A percentile compares a stretch with the other conserved stretches of the same genome.
These are phyloP conservation scores for Phlebopus sp. DNA, from an alignment of 1,284 basidiomycete species.

Conservation along the genomic window DNA sequence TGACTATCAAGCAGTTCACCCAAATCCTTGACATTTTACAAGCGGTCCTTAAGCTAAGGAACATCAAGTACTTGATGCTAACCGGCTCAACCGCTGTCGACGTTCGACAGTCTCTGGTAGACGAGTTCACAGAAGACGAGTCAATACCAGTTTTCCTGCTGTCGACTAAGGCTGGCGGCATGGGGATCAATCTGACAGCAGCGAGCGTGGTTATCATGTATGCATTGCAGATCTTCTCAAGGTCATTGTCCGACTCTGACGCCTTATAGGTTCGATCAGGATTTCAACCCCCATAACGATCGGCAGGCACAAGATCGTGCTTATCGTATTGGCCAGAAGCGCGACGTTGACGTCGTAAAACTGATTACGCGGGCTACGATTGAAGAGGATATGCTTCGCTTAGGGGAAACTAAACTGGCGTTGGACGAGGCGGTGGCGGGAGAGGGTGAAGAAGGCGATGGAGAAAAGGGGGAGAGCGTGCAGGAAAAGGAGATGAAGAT, in stretches of 20 bases:
- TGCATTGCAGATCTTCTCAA: constrained; percentile 19
- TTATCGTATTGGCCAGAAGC: constrained; percentile 96
- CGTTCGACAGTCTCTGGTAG: constrained; percentile 89
- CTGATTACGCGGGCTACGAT: constrained; percentile 92
- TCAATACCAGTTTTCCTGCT: constrained; percentile 92
- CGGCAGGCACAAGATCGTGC: constrained; percentile 96
- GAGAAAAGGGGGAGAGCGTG: constrained; percentile 54
- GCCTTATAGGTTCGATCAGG: constrained; percentile 83
- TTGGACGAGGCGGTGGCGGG: constrained; percentile 92
- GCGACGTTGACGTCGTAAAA: constrained; percentile 89
- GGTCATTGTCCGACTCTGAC: constrained; percentile 1
- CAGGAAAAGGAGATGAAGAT: constrained; percentile 80
- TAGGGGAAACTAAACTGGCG: constrained; percentile 87
- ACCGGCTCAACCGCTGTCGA: constrained; percentile 96
- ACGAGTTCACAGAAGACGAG: constrained; percentile 94
- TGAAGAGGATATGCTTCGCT: constrained; percentile 92
- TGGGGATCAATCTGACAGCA: constrained; percentile 90
- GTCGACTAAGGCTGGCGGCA: constrained; percentile 93
- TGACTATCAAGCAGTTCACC: constrained; percentile 64
- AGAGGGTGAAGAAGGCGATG: constrained; percentile 54
- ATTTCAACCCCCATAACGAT: constrained; percentile 93
- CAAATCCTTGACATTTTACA: constrained; percentile 94
- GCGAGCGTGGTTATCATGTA: constrained; percentile 91
- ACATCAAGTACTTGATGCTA: constrained; percentile 83
- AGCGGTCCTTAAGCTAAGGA: constrained; percentile 75